Evolutionary conservation across 225 moss, liverwort and hornwort species (phyloP).

Genomic region (Pleurozium schreberi): DNA sequence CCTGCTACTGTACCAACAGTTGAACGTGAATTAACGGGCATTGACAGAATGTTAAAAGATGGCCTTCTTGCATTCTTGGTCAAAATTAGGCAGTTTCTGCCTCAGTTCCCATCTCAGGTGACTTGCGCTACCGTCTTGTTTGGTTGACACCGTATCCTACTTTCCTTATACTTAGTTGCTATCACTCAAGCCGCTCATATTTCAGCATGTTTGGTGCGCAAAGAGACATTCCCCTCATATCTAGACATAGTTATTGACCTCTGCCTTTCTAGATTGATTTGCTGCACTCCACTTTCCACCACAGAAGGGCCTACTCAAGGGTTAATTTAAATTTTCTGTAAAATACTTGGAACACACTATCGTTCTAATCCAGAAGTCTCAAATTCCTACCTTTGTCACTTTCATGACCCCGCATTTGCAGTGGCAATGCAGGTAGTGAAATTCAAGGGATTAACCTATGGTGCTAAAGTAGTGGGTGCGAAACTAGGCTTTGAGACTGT

Average conservation of each 20-base stretch:
- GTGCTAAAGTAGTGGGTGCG: constrained; percentile 44
- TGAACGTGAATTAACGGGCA: constrained; percentile 35
- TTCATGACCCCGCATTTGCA: not conserved
- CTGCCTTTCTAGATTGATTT: not conserved
- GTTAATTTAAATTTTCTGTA: not conserved
- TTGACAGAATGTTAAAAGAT: constrained; percentile 70
- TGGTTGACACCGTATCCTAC: not conserved
- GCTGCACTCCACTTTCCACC: not conserved
- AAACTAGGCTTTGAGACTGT: constrained; percentile 68
- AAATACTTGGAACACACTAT: not conserved
- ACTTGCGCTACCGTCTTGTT: not conserved
- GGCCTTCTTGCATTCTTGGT: constrained; percentile 77
- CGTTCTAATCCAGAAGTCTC: not conserved
- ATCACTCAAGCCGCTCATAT: not conserved
- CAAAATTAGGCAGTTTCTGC: constrained; percentile 55
- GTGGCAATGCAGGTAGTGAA: constrained; percentile 54
- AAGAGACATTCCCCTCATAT: not conserved
- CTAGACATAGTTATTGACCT: not conserved
- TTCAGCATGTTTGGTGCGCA: not conserved
- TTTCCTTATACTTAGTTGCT: not conserved
- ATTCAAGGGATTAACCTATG: constrained; percentile 59
- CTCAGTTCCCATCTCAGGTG: constrained; percentile 66
- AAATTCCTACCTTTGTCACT: not conserved
- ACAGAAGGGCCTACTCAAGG: not conserved
- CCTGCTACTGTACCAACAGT: not conserved